Evolutionary conservation across 2,329 filamentous ascomycete species (phyloP), one percentile per base, ranked within the genome.

Genomic region (Lecanoromycetidae sp.): DNA sequence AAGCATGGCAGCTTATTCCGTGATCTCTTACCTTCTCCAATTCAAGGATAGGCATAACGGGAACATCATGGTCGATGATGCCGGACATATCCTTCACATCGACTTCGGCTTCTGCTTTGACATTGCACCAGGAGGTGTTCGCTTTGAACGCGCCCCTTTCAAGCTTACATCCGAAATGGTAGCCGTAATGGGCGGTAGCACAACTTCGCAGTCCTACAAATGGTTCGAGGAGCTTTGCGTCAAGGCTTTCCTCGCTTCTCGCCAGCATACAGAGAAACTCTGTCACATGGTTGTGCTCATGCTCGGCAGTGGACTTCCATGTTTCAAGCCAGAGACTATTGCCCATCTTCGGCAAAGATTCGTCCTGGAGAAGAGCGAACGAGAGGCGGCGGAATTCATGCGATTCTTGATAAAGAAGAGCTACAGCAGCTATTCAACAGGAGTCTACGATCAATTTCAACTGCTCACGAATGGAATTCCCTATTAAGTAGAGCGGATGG

Each of bases 81-180:
- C 84, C 0, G 91, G 93, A 3, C 91, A 98, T 66, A 94, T 98
- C 59, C 77, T 98, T 45, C 91, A 98, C 69, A 96, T 98, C 57
- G 91, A 98, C 64, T 98, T 98, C 60, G 91, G 91, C 8, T 99
- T 98, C 75, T 96, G 90, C 69, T 98, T 99, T 67, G 93, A 98
- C 61, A 96, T 98, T 57, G 91, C 88, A 1, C 91, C 91, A 0
- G 91, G 91, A 39, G 91, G 93, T 51, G 87, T 98, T 60, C 90
- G 88, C 57, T 99, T 99, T 61, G 91, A 99, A 71, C 83, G 91
- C 20, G 91, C 91, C 0, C 91, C 91, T 0, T 99, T 99, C 75
- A 99, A 99, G 68, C 78, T 99, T 46, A 98, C 91, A 1, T 77
- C 80, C 6, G 91, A 99, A 63, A 98, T 98, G 93, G 76, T 98